These are phyloP conservation scores for Clitopilus passeckerianus DNA, from an alignment of 768 basidiomycete genomes.

Conservation along the genomic window DNA sequence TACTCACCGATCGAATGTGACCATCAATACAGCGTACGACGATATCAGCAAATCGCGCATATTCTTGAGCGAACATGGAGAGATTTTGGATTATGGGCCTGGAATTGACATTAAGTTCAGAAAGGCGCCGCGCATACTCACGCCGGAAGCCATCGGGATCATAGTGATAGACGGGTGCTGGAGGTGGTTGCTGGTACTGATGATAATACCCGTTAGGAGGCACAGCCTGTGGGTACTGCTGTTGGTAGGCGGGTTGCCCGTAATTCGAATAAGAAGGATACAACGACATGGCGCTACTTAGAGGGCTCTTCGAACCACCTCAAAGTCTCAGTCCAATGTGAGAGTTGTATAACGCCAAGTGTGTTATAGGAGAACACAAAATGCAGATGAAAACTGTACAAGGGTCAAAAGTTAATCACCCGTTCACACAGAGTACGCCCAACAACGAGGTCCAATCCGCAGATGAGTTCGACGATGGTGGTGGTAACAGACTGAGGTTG, in stretches of 20 bases:
- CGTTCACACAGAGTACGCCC: conserved; percentile 43
- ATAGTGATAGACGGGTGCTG: conserved; percentile 33
- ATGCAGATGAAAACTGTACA: conserved; percentile 10
- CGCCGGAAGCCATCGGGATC: conserved; percentile 74
- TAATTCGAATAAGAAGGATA: conserved; percentile 57
- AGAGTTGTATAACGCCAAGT: neutral
- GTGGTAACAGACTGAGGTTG: conserved; percentile 31
- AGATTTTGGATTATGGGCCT: conserved; percentile 90
- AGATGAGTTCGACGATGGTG: conserved; percentile 28
- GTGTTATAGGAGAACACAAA: neutral
- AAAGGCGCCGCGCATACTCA: conserved; percentile 70
- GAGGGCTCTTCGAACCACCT: neutral
- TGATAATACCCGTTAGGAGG: conserved; percentile 35
- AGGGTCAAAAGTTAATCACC: conserved; percentile 4
- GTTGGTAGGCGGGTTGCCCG: conserved; percentile 50
- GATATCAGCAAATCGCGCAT: conserved; percentile 70
- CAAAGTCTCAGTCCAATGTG: neutral
- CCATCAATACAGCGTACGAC: conserved; percentile 77
- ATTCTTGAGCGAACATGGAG: conserved; percentile 90
- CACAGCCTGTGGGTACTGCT: conserved; percentile 39
- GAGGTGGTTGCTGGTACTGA: conserved; percentile 39
- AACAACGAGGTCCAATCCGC: conserved; percentile 25
- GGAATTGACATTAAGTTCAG: conserved; percentile 89
- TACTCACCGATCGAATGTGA: conserved; percentile 89
- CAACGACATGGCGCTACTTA: conserved; percentile 42